These are phyloP conservation scores for Colletotrichum neosansevieriae DNA, from an alignment of 2,329 filamentous ascomycete species.

Conservation along the genomic window DNA sequence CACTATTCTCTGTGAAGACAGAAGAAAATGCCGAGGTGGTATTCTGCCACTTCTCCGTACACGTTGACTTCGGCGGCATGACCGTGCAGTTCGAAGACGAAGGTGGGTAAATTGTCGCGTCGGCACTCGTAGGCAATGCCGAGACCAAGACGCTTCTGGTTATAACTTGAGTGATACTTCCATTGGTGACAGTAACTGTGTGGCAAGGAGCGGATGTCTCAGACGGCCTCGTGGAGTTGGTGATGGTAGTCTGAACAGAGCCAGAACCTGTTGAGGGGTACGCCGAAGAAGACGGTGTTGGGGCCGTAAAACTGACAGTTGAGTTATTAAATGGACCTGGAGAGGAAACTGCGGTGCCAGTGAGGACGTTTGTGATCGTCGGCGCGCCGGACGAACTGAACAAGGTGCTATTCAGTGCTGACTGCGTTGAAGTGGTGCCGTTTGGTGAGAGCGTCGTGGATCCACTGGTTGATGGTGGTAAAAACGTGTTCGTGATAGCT, in stretches of 20 bases:
- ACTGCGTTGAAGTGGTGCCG: too few relatives aligned
- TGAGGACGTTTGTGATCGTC: too few relatives aligned
- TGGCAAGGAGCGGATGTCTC: slow-evolving; percentile 16
- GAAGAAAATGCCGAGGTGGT: slow-evolving; percentile 1
- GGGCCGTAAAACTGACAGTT: not conserved
- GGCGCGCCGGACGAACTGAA: too few relatives aligned
- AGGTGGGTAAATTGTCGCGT: slow-evolving; percentile 11
- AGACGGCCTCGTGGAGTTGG: slow-evolving; percentile 1
- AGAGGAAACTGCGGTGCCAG: not conserved
- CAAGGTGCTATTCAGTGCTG: too few relatives aligned
- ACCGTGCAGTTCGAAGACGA: slow-evolving; percentile 6
- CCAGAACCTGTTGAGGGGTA: not conserved
- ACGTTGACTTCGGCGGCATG: not conserved
- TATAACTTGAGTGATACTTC: slow-evolving; percentile 34
- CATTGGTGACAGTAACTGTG: slow-evolving; percentile 38
- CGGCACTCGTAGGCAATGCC: slow-evolving; percentile 10
- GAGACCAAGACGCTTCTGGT: slow-evolving; percentile 28
- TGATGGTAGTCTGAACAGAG: not conserved
- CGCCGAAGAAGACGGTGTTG: not conserved
- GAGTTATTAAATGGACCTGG: slow-evolving; percentile 14
- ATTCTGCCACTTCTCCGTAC: slow-evolving; percentile 33
- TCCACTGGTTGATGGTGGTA: too few relatives aligned
- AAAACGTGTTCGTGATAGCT: not conserved
- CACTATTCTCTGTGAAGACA: not conserved
- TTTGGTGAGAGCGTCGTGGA: too few relatives aligned